Percentiles rank a stretch among this genome's conserved stretches.
Evolutionary conservation across 1,284 basidiomycete species (phyloP).

Genomic region (Phenoliferia sp.): DNA sequence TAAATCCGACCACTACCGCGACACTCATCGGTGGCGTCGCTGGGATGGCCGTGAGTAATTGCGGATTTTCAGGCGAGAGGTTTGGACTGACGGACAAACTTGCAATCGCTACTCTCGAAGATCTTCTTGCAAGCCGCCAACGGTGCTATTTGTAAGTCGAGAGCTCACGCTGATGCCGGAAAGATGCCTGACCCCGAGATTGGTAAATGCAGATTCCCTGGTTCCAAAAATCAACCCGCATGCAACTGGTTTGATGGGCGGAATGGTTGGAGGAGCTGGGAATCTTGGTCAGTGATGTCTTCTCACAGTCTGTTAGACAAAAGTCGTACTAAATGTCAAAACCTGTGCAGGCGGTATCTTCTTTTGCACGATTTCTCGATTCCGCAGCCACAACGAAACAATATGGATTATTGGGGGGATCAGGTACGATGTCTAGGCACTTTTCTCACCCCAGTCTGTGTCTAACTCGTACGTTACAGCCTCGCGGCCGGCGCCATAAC

Average conservation of each 20-base stretch:
- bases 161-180: background rate
- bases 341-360: slow-evolving; percentile 10
- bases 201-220: slow-evolving; percentile 43
- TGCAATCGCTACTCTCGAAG: slow-evolving; percentile 44
- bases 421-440: too few relatives aligned
- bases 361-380: slow-evolving; percentile 4
- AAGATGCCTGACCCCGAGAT: slow-evolving; percentile 40
- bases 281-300: slow-evolving; percentile 51
- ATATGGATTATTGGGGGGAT: slow-evolving; percentile 10
- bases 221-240: slow-evolving; percentile 3
- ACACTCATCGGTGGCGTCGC: background rate
- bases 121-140: slow-evolving; percentile 20
- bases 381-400: slow-evolving; percentile 7
- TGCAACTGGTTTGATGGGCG: slow-evolving; percentile 32
- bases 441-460: too few relatives aligned
- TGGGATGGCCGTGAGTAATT: slow-evolving; percentile 25
- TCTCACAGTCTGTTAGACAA: background rate
- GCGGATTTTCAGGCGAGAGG: slow-evolving; percentile 51
- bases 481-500: too few relatives aligned
- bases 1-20: background rate
- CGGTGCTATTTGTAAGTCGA: slow-evolving; percentile 8
- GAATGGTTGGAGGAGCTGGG: slow-evolving; percentile 53
- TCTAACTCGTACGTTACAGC: too few relatives aligned
- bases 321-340: background rate
- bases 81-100: too few relatives aligned